These are phyloP conservation scores for Aspergillus incahuasiensis DNA, from an alignment of 495 filamentous ascomycete species.

Conservation along the genomic window DNA sequence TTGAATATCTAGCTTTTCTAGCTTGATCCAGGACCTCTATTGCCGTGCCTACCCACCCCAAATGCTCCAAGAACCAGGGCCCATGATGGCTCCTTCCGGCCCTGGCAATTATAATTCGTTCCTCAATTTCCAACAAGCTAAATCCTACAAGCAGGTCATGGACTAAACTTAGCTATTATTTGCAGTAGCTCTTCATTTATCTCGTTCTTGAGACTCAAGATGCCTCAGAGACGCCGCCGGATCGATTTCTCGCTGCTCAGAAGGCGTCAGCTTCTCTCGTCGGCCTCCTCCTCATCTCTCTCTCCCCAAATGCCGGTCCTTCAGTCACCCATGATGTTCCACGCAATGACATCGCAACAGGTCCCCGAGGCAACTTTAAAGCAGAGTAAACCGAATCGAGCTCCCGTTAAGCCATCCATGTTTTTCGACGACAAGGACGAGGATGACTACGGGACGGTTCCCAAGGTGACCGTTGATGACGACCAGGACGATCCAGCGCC, in stretches of 20 bases:
- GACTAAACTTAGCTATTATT: slow-evolving; percentile 3
- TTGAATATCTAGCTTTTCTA: slow-evolving; percentile 32
- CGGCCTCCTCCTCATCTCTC: slow-evolving; percentile 16
- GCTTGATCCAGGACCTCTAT: slow-evolving; percentile 7
- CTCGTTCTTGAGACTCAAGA: not conserved
- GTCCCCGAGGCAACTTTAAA: slow-evolving; percentile 17
- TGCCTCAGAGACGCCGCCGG: slow-evolving; percentile 14
- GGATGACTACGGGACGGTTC: slow-evolving; percentile 21
- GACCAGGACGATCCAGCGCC: slow-evolving; percentile 14
- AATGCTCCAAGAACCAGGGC: not conserved
- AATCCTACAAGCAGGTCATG: not conserved
- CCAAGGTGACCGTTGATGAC: slow-evolving; percentile 4
- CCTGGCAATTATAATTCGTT: not conserved
- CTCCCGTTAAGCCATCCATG: slow-evolving; percentile 20
- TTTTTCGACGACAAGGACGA: slow-evolving; percentile 24
- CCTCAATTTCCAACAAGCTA: not conserved
- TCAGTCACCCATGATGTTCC: slow-evolving; percentile 21
- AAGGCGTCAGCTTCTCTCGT: slow-evolving; percentile 15
- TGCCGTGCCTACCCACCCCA: not conserved
- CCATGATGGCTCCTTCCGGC: not conserved
- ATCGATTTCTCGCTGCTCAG: slow-evolving; percentile 19
- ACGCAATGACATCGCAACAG: slow-evolving; percentile 9
- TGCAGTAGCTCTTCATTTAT: not conserved
- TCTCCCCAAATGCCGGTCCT: slow-evolving; percentile 20
- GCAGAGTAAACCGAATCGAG: slow-evolving; percentile 15